phyloP scores from a whole-genome alignment of 352 stramenopile species.

The Globisporangium yorkense region DNA sequence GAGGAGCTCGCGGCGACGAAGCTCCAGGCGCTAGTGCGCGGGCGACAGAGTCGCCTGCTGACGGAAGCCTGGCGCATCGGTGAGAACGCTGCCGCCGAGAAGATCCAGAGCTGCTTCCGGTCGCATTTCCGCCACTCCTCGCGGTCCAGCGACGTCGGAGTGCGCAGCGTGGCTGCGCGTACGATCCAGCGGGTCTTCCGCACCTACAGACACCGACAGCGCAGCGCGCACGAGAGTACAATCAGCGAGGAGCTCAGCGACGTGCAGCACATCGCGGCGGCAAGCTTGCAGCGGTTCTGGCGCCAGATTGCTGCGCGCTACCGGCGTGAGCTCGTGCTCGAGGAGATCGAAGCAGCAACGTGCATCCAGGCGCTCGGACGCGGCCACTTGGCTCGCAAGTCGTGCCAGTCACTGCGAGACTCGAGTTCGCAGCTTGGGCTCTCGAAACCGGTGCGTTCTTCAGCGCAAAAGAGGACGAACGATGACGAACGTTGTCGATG shows the following conservation, averaged over 20 bases:
- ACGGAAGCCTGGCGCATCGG: constrained; percentile 38
- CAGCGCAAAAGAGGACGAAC: neutral
- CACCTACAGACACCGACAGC: constrained; percentile 14
- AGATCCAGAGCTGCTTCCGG: constrained; percentile 46
- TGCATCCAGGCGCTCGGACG: constrained; percentile 66
- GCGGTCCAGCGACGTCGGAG: constrained; percentile 16
- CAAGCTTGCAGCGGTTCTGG: constrained; percentile 49
- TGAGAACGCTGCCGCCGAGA: constrained; percentile 28
- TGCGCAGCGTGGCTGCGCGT: constrained; percentile 42
- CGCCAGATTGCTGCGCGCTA: constrained; percentile 11
- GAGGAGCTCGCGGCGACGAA: constrained; percentile 43
- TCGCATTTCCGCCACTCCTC: constrained; percentile 10
- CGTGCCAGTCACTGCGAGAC: constrained; percentile 30
- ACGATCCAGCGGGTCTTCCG: constrained; percentile 46
- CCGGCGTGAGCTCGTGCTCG: constrained; percentile 17
- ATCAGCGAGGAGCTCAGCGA: constrained; percentile 28
- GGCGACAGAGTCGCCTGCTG: constrained; percentile 46
- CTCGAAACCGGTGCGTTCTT: constrained; percentile 10
- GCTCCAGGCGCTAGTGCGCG: constrained; percentile 62
- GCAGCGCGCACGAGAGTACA: constrained; percentile 18
- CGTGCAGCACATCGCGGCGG: constrained; percentile 50
- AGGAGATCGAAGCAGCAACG: constrained; percentile 50
- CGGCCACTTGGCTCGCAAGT: constrained; percentile 47
- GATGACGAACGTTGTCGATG: neutral
- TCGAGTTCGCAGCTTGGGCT: constrained; percentile 17